phyloP scores from a whole-genome alignment of 148 eudicot species.

The Vaccinium macrocarpon region DNA sequence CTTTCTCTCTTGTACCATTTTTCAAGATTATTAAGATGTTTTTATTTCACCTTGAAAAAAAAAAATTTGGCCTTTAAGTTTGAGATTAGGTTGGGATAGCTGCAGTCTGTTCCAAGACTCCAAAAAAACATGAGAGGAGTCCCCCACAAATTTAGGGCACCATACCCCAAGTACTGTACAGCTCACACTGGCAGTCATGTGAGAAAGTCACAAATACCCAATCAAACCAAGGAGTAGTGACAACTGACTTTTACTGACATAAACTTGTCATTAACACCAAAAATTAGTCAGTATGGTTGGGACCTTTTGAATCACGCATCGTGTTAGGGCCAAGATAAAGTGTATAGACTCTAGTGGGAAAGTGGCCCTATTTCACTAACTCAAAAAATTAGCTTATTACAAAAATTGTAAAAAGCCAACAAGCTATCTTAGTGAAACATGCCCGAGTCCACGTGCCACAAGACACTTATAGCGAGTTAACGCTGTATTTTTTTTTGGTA shows the following conservation, averaged over 20 bases:
- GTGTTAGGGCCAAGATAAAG: too few relatives aligned
- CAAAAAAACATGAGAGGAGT: neutral
- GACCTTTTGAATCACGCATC: too few relatives aligned
- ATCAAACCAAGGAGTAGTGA: neutral
- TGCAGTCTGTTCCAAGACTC: neutral
- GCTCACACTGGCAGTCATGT: neutral
- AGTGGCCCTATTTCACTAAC: too few relatives aligned
- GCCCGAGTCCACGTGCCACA: too few relatives aligned
- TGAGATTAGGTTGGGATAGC: neutral
- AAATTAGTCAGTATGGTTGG: too few relatives aligned
- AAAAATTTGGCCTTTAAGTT: neutral
- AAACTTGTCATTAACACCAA: neutral
- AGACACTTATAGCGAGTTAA: too few relatives aligned
- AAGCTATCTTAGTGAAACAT: too few relatives aligned
- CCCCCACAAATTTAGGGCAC: conserved; percentile 1
- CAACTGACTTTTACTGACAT: conserved; percentile 3
- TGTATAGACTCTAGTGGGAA: too few relatives aligned
- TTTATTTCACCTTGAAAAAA: neutral
- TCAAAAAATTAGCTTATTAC: too few relatives aligned
- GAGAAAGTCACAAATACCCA: neutral
- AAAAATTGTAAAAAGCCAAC: too few relatives aligned
- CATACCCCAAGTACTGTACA: neutral
- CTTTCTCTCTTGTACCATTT: neutral
- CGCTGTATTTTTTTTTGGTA: too few relatives aligned
- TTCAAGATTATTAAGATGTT: neutral